Evolutionary conservation across 805 yeast genomes (phyloP).

Genomic region (Yamadazyma kitorensis): DNA sequence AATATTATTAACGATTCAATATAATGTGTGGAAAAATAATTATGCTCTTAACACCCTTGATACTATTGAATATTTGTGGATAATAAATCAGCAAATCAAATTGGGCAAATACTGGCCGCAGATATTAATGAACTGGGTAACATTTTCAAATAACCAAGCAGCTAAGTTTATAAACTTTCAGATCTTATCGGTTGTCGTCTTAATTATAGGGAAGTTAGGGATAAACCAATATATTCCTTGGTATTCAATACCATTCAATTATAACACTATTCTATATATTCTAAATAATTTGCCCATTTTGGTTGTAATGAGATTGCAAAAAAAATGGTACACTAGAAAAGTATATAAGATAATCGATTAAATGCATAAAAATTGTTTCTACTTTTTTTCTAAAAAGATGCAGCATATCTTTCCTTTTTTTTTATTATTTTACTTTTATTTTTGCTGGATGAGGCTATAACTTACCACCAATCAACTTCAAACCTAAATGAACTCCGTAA

Average conservation of each 20-base stretch:
- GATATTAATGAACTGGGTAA: slow-evolving; percentile 30
- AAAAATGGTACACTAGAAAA: not conserved
- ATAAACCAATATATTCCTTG: slow-evolving; percentile 10
- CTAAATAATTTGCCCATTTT: slow-evolving; percentile 6
- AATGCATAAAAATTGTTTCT: slow-evolving; percentile 2
- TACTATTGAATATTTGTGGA: slow-evolving; percentile 40
- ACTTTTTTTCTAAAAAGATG: slow-evolving; percentile 2
- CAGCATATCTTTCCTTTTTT: not conserved
- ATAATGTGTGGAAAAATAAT: slow-evolving; percentile 2
- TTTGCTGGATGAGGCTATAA: slow-evolving; percentile 20
- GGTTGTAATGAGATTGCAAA: slow-evolving; percentile 7
- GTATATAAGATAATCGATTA: not conserved
- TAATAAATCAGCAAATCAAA: slow-evolving; percentile 21
- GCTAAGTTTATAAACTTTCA: slow-evolving; percentile 5
- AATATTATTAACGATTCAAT: slow-evolving; percentile 6
- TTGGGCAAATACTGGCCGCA: slow-evolving; percentile 39
- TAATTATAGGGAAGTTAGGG: slow-evolving; percentile 9
- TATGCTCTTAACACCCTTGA: slow-evolving; percentile 28
- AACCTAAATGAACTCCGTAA: slow-evolving; percentile 61
- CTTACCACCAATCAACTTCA: slow-evolving; percentile 59
- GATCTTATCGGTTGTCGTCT: slow-evolving; percentile 6
- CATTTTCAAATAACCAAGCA: not conserved
- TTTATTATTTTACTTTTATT: not conserved
- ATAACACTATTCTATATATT: slow-evolving; percentile 6
- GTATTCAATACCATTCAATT: slow-evolving; percentile 21